These are phyloP conservation scores for Zelonia costaricensis DNA, from an alignment of 208 protist genomes.

Conservation along the genomic window DNA sequence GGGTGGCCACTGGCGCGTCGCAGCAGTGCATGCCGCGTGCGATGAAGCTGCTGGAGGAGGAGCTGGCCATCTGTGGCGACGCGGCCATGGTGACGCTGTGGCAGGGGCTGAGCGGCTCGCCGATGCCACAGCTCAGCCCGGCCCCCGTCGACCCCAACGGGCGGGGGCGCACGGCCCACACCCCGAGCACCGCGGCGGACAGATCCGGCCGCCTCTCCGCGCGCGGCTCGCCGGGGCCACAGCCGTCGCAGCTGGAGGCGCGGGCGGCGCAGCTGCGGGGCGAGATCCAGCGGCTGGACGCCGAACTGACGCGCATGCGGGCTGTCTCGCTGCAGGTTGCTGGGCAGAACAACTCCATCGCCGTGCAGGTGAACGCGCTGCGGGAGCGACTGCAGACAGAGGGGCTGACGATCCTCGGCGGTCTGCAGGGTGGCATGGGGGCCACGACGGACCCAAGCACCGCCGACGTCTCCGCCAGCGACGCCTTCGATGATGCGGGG, in stretches of 20 bases:
- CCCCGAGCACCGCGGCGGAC: not conserved
- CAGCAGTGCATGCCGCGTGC: constrained; percentile 63
- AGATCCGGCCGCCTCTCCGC: not conserved
- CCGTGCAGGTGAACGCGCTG: constrained; percentile 52
- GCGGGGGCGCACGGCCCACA: not conserved
- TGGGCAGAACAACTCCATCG: constrained; percentile 60
- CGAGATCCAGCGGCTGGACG: constrained; percentile 63
- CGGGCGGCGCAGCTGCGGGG: constrained; percentile 32
- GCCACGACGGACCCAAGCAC: not conserved
- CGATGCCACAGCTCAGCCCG: not conserved
- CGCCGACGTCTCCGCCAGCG: too few species aligned
- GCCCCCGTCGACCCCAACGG: not conserved
- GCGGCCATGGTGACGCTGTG: constrained; percentile 25
- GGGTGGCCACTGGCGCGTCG: constrained; percentile 1
- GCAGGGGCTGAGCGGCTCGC: not conserved
- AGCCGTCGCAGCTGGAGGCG: constrained; percentile 9
- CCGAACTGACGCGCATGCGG: constrained; percentile 49
- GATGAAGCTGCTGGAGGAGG: constrained; percentile 72
- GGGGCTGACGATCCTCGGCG: constrained; percentile 60
- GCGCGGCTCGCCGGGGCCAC: not conserved
- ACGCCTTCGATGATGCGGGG: constrained; percentile 1
- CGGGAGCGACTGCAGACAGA: constrained; percentile 52
- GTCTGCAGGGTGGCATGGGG: constrained; percentile 20
- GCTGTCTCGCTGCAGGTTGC: constrained; percentile 45
- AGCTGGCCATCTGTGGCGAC: constrained; percentile 62